Percentiles rank a stretch among this genome's conserved stretches.
These are phyloP conservation scores for Suillus plorans DNA, from an alignment of 768 basidiomycete genomes.

Conservation along the genomic window DNA sequence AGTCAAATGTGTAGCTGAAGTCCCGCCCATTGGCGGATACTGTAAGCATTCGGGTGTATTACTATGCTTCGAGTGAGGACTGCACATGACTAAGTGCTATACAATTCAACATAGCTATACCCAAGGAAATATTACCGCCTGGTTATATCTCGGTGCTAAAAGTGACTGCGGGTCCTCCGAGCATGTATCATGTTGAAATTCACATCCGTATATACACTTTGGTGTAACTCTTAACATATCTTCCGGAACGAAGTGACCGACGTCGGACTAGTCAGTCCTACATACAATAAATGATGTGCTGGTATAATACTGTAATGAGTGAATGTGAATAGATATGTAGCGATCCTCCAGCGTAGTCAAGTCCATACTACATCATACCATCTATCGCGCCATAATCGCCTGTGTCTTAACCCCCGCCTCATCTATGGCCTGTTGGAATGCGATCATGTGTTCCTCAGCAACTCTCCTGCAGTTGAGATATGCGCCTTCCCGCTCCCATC, in stretches of 20 bases:
- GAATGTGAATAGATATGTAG: slow-evolving; percentile 4
- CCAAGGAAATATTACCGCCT: too few species aligned
- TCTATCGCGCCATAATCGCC: slow-evolving; percentile 77
- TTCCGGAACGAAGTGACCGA: background rate
- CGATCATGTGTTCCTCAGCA: slow-evolving; percentile 76
- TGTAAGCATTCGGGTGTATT: too few species aligned
- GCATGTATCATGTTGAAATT: too few species aligned
- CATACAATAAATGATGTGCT: background rate
- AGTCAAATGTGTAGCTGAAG: background rate
- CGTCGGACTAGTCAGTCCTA: background rate
- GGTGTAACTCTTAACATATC: too few species aligned
- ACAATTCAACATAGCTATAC: too few species aligned
- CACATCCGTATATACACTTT: too few species aligned
- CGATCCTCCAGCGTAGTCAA: background rate
- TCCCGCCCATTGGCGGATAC: background rate
- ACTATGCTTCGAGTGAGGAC: too few species aligned
- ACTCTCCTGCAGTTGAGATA: slow-evolving; percentile 36
- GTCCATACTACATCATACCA: slow-evolving; percentile 4
- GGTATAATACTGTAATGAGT: background rate
- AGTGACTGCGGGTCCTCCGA: too few species aligned
- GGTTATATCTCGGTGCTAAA: too few species aligned
- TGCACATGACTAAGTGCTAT: too few species aligned
- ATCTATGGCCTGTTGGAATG: slow-evolving; percentile 68
- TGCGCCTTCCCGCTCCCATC: slow-evolving; percentile 72
- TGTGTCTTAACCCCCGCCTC: slow-evolving; percentile 77